A percentile compares a stretch with the other conserved stretches of the same genome.
These are phyloP conservation scores for Cajanus cajan DNA, from an alignment of 306 rosid genomes.

Conservation along the genomic window DNA sequence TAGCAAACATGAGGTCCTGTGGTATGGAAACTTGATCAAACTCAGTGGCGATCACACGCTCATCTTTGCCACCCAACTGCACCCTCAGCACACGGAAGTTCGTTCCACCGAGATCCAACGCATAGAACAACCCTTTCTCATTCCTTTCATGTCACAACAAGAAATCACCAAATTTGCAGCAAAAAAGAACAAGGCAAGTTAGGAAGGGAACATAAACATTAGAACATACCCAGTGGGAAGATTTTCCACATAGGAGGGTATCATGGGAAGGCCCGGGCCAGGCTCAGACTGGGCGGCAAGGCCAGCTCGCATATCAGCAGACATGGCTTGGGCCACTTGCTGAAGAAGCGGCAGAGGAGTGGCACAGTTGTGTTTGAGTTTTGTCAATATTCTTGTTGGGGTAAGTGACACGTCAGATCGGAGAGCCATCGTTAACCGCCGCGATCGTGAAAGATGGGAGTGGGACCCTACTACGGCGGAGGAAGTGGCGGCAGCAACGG, in stretches of 20 bases:
- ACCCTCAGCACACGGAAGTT: slow-evolving; percentile 88
- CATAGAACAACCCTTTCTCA: slow-evolving; percentile 88
- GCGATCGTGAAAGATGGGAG: slow-evolving; percentile 41
- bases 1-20: slow-evolving; percentile 67
- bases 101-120: slow-evolving; percentile 95
- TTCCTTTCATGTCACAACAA: slow-evolving; percentile 45
- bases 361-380: slow-evolving; percentile 59
- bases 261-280: slow-evolving; percentile 76
- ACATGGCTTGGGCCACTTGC: slow-evolving; percentile 69
- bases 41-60: slow-evolving; percentile 70
- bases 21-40: slow-evolving; percentile 84
- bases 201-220: background rate
- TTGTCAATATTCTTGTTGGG: slow-evolving; percentile 43
- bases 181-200: too few species aligned
- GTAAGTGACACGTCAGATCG: slow-evolving; percentile 54
- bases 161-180: background rate
- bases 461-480: slow-evolving; percentile 48
- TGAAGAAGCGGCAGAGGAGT: slow-evolving; percentile 75
- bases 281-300: slow-evolving; percentile 44
- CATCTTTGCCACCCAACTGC: slow-evolving; percentile 76
- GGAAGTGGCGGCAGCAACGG: slow-evolving; percentile 38
- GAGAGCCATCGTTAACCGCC: slow-evolving; percentile 50
- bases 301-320: slow-evolving; percentile 71
- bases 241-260: slow-evolving; percentile 67
- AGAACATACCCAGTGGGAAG: slow-evolving; percentile 80